Conservation (phyloP, 257 asterid species). For the Handroanthus guayacan region DNA sequence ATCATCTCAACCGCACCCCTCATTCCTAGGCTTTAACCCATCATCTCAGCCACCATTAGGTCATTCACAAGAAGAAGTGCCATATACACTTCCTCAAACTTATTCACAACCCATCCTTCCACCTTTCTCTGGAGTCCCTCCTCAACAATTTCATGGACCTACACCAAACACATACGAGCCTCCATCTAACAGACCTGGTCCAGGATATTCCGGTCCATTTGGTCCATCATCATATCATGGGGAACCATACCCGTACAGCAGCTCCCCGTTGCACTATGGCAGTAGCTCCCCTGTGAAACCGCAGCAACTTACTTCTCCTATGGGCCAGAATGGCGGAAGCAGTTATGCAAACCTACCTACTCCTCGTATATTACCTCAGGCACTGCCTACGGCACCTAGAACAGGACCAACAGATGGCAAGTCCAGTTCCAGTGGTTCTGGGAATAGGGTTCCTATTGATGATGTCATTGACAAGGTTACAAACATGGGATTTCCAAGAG, state of each 20-base stretch:
- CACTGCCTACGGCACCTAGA: slow-evolving; percentile 64
- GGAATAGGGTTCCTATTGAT: slow-evolving; percentile 67
- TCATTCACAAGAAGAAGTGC: slow-evolving; percentile 58
- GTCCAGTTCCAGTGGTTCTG: slow-evolving; percentile 36
- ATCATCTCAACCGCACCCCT: neutral
- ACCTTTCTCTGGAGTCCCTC: slow-evolving; percentile 50
- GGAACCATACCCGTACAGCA: slow-evolving; percentile 55
- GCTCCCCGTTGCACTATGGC: slow-evolving; percentile 45
- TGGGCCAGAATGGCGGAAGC: slow-evolving; percentile 51
- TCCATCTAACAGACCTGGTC: slow-evolving; percentile 47
- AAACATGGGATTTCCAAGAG: slow-evolving; percentile 71
- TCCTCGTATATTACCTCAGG: slow-evolving; percentile 66
- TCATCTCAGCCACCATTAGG: slow-evolving; percentile 44
- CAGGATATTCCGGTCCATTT: slow-evolving; percentile 53
- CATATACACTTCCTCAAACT: slow-evolving; percentile 42
- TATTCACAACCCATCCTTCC: slow-evolving; percentile 50
- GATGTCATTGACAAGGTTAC: slow-evolving; percentile 74
- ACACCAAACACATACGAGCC: slow-evolving; percentile 54
- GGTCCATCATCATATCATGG: slow-evolving; percentile 47
- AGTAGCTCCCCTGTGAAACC: slow-evolving; percentile 52
- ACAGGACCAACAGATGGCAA: slow-evolving; percentile 36
- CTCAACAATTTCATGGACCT: slow-evolving; percentile 52
- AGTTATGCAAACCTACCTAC: slow-evolving; percentile 67
- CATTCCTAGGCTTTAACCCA: slow-evolving; percentile 39
- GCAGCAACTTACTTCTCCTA: slow-evolving; percentile 46